phyloP scores from a whole-genome alignment of 306 rosid species.

The Citrullus amarus region DNA sequence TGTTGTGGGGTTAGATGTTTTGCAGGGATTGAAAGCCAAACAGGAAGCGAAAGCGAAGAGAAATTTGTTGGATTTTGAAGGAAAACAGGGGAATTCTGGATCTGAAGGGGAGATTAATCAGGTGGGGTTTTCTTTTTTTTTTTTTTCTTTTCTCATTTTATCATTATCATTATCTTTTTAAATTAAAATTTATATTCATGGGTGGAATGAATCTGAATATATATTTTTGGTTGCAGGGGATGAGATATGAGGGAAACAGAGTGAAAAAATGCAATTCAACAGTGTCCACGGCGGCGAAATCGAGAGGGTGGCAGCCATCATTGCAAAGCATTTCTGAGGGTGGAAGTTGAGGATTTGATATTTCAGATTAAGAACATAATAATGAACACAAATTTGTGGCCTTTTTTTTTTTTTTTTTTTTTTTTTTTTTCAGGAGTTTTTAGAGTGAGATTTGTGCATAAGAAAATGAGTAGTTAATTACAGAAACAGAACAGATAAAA shows the following conservation, averaged over 20 bases:
- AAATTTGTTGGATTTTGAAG: not conserved
- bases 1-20: not conserved
- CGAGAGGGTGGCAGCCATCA: conserved; percentile 15
- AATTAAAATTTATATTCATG: not conserved
- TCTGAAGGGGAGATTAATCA: not conserved
- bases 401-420: not conserved
- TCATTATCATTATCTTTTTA: no score
- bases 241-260: conserved; percentile 4
- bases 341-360: not conserved
- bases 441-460: conserved; percentile 4
- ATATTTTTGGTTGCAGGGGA: not conserved
- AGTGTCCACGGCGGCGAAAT: not conserved
- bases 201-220: not conserved
- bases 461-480: not conserved
- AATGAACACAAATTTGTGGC: no score
- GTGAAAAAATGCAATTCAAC: not conserved
- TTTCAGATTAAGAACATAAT: not conserved
- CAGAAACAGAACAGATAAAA: not conserved
- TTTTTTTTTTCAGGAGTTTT: not conserved
- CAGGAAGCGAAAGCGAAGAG: conserved; percentile 12
- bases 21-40: conserved; percentile 11
- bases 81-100: not conserved
- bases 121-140: not conserved
- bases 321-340: conserved; percentile 10
- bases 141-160: not conserved